These are phyloP conservation scores for Colletotrichum navitas DNA, from an alignment of 2,329 filamentous ascomycete species.

Conservation along the genomic window DNA sequence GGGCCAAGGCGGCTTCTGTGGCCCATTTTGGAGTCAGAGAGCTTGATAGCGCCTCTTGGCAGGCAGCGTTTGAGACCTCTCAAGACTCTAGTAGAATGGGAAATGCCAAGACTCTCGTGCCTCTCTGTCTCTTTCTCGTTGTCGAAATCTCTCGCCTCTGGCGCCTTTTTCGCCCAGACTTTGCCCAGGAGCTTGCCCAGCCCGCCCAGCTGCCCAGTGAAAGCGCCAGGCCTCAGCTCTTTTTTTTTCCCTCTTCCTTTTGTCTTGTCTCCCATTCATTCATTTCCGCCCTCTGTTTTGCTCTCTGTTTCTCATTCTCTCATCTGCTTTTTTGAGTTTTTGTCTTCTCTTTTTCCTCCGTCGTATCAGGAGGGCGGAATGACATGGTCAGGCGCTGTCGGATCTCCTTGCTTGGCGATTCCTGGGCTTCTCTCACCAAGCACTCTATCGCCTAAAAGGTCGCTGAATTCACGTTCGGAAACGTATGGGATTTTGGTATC, in stretches of 20 bases:
- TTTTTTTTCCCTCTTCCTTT: not conserved
- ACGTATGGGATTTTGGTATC: not conserved
- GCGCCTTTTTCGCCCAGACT: not conserved
- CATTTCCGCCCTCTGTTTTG: too few relatives aligned
- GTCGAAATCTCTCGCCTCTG: not conserved
- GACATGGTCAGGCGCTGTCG: conserved; percentile 27
- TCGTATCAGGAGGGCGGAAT: conserved; percentile 25
- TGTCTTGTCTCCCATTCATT: not conserved
- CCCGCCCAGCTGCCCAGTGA: conserved; percentile 8
- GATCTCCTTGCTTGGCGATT: conserved; percentile 31
- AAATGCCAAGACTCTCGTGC: not conserved
- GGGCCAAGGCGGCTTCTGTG: conserved; percentile 37
- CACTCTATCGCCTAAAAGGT: conserved; percentile 6
- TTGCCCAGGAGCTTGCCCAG: conserved; percentile 11
- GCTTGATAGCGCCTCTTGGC: conserved; percentile 40
- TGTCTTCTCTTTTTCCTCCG: not conserved
- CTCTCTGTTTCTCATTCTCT: not conserved
- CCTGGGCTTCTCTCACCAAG: conserved; percentile 29
- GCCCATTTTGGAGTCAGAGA: conserved; percentile 38
- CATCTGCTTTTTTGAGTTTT: not conserved
- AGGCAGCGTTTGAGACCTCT: conserved; percentile 21
- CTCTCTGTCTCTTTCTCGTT: not conserved
- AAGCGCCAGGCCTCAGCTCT: not conserved
- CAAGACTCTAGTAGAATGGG: conserved; percentile 6
- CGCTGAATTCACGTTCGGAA: conserved; percentile 4